Base-by-base conservation (phyloP, 768 basidiomycete genomes). In the Termitomyces sp. region DNA sequence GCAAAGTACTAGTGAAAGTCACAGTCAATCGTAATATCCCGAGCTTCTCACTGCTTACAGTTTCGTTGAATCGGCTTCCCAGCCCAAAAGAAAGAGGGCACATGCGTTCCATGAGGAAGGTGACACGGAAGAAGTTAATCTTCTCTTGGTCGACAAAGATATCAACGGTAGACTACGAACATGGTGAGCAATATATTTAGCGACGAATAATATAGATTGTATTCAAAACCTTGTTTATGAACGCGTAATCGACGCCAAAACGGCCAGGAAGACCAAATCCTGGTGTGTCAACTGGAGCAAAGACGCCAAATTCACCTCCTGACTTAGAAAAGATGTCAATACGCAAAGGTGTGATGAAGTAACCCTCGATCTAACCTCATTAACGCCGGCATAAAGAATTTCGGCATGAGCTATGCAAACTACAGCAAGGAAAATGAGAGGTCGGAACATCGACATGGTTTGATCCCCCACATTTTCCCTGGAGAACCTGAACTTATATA, bases 71-170 rank as follows among this genome's bases (percentile, higher is more conserved):
- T 31, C 52, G 67, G 1, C 67, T 68, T 0, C 77, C 77, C 14
- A 79, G 68, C 5, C 77, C 77, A 41, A 66, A 73, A 1, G 66
- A 61, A 29, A 75, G 66, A 43, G 73, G 75, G 46, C 68, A 72
- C 76, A 77, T 75, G 11, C 77, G 69, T 60, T 78, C 76, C 76
- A 79, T 78, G 37, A 79, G 69, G 65, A 79, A 78, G 2, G 78
- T 76, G 14, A 79, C 77, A 19, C 78, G 74, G 71, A 79, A 78
- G 62, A 78, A 71, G 54, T 79, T 79, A 62, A 78, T 75, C 56
- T 78, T 77, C 49, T 79, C 77, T 59, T 75, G 70, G 65, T 78
- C 75, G 23, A 78, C 77, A 52, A 77, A 78, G 41, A 53, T 43
- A 34, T 53, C 52, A 14, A 53, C 41, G 5, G 52, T 53, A n/a